These are phyloP conservation scores for Nematodospora valgi DNA, from an alignment of 805 yeast species.

Conservation along the genomic window DNA sequence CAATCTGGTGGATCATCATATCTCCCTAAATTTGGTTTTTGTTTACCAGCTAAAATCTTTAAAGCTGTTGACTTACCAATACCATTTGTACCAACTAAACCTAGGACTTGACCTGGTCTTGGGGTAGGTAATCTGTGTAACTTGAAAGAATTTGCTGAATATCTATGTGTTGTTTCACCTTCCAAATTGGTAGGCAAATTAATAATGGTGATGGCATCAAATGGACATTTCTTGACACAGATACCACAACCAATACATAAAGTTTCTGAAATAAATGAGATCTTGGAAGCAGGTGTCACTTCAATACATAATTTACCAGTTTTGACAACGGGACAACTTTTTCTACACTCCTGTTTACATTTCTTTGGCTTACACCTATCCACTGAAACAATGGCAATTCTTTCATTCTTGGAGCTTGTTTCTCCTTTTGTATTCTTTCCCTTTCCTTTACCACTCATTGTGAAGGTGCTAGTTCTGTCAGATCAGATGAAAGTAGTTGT, in stretches of 20 bases:
- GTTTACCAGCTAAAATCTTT: conserved; percentile 95
- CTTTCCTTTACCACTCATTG: conserved; percentile 7
- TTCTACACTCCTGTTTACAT: conserved; percentile 97
- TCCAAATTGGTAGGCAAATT: conserved; percentile 95
- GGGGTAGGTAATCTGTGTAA: conserved; percentile 97
- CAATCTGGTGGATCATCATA: conserved; percentile 97
- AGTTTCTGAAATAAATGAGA: conserved; percentile 91
- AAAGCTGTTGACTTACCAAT: conserved; percentile 97
- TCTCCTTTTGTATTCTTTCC: conserved; percentile 12
- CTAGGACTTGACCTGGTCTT: conserved; percentile 97
- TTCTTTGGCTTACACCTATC: conserved; percentile 98
- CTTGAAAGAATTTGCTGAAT: conserved; percentile 96
- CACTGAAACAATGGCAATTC: conserved; percentile 93
- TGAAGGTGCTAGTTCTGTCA: no score
- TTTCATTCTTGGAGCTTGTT: conserved; percentile 47
- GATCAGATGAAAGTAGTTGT: no score
- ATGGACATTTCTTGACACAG: conserved; percentile 97
- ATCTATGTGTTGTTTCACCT: conserved; percentile 90
- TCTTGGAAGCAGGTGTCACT: conserved; percentile 84
- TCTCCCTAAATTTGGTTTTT: conserved; percentile 92
- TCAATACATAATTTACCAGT: conserved; percentile 98
- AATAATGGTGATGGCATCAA: conserved; percentile 94
- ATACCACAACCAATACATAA: conserved; percentile 99
- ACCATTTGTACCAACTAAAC: conserved; percentile 98
- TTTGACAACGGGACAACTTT: conserved; percentile 95